Base-by-base conservation (phyloP, 345 rosid genomes). In the Moricandia moricandioides region DNA sequence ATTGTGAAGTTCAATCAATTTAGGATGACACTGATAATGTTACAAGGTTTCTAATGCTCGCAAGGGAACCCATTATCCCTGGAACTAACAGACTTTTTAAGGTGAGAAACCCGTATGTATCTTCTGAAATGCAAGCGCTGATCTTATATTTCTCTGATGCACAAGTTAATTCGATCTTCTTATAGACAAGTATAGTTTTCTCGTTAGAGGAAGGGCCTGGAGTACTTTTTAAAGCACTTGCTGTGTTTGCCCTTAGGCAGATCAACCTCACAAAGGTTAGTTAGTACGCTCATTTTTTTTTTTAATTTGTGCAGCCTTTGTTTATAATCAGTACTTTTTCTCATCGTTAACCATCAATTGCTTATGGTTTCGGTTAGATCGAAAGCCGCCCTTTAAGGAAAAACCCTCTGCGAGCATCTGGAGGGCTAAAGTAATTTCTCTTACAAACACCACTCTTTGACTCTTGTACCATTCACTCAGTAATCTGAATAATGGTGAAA, bases 121-220 rank as follows among this genome's bases (percentile, higher is more conserved):
- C 31, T 39, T 55, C 10, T 16, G 11, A 49, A 18, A 34, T 47
- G 26, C 39, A 13, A 21, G 33, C 1, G 17, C 27, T 1, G 13
- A 4, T 52, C 49, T 37, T 18, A 18, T 27, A 7, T 75, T 9
- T 66, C 18, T 16, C 51, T 77, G 55, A 67, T 40, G 14, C 11
- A 26, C n/a, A 7, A 43, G 63, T 16, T 40, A 37, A 73, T 45
- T 71, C 81, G 54, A 52, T 62, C 64, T 81, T 68, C 55, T 82
- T 61, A 11, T 83, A 93, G 98, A 91, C 98, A 24, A 93, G 97
- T 78, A 89, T 91, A 76, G 99, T 92, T 34, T 95, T 95, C 84
- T 89, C 99, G 6, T 84, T 92, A 67, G 99, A 92, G 86, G 93
- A 91, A 81, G 99, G 99, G 62, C 97, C 99, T 39, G 99, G 99